Base-by-base conservation (phyloP, 2,329 filamentous ascomycete genomes). In the Talaromyces sp. region DNA sequence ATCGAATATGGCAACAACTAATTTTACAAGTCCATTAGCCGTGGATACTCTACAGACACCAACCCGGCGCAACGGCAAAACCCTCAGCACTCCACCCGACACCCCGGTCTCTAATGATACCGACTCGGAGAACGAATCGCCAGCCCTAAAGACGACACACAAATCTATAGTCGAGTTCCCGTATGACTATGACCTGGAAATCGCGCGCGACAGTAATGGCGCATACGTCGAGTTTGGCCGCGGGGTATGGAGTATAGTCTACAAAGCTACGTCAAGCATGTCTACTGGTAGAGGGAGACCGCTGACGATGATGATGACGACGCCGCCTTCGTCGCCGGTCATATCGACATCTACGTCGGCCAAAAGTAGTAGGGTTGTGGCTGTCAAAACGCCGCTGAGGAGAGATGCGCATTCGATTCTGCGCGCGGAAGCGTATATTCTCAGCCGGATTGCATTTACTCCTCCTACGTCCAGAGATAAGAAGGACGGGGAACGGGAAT, bases 161-260 rank as follows among this genome's bases (percentile, higher is more conserved):
- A 27, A 17, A 0, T 4, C 27, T 6, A 72, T 74, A 5, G 67
- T 72, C 11, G 71, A 73, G 27, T 79, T 79, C 58, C 64, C 70
- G 2, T 73, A 75, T 13, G 73, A 34, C n/a, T n/a, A n/a, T 36
- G 31, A 75, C n/a, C 60, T 80, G 11, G 73, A 79, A 58, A 69
- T 76, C 19, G 72, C 72, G 22, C 66, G 49, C 6, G 67, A 64
- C 58, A 15, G 7, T 8, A 74, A 75, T 61, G 75, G 74, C 17
- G 70, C 69, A 15, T 72, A 70, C 7, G 60, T 78, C 19, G 75
- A 80, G 62, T 82, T 79, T 61, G 81, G 81, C 27, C 75, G 74
- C 43, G 81, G 81, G 27, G 80, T 75, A 19, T 83, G 81, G 81
- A 83, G 81, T 67, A 77, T 75, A 19, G 81, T 83, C 19, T 81